Evolutionary conservation across 2,329 filamentous ascomycete genomes (phyloP).

Genomic region (Alternaria incomplexa): DNA sequence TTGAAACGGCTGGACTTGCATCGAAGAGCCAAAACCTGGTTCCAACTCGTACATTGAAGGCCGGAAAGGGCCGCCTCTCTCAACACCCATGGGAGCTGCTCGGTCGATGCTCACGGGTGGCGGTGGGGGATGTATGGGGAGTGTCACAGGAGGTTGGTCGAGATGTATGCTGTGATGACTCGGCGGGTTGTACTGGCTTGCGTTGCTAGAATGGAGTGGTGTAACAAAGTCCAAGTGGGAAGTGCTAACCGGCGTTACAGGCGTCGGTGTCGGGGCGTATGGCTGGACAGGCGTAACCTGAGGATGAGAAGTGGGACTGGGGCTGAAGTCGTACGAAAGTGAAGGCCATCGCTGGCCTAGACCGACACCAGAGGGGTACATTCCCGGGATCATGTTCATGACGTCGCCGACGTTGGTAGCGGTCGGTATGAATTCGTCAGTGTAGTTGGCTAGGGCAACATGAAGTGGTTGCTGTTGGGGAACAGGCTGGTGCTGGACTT

Average conservation of each 20-base stretch:
- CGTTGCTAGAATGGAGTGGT: slow-evolving; percentile 34
- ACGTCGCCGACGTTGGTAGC: slow-evolving; percentile 41
- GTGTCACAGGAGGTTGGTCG: slow-evolving; percentile 39
- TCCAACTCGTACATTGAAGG: slow-evolving; percentile 55
- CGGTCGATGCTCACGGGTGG: slow-evolving; percentile 40
- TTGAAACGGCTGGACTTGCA: slow-evolving; percentile 52
- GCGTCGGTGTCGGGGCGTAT: slow-evolving; percentile 38
- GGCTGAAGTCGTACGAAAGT: slow-evolving; percentile 44
- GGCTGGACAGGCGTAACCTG: slow-evolving; percentile 42
- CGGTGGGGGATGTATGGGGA: slow-evolving; percentile 41
- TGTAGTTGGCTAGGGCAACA: slow-evolving; percentile 46
- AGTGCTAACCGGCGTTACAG: slow-evolving; percentile 34
- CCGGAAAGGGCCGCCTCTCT: slow-evolving; percentile 52
- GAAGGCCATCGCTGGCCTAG: slow-evolving; percentile 43
- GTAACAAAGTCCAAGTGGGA: slow-evolving; percentile 44
- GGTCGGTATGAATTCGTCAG: slow-evolving; percentile 51
- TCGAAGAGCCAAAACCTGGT: slow-evolving; percentile 47
- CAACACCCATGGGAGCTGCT: slow-evolving; percentile 33
- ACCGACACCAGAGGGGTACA: slow-evolving; percentile 46
- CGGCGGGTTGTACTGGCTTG: slow-evolving; percentile 32
- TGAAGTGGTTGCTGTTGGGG: slow-evolving; percentile 39
- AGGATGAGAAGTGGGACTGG: slow-evolving; percentile 39
- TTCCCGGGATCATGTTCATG: slow-evolving; percentile 54
- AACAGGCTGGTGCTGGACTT: slow-evolving; percentile 33
- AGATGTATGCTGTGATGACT: slow-evolving; percentile 40